Conservation (phyloP, 2,329 filamentous ascomycete species). For the Anthostomella pinea region DNA sequence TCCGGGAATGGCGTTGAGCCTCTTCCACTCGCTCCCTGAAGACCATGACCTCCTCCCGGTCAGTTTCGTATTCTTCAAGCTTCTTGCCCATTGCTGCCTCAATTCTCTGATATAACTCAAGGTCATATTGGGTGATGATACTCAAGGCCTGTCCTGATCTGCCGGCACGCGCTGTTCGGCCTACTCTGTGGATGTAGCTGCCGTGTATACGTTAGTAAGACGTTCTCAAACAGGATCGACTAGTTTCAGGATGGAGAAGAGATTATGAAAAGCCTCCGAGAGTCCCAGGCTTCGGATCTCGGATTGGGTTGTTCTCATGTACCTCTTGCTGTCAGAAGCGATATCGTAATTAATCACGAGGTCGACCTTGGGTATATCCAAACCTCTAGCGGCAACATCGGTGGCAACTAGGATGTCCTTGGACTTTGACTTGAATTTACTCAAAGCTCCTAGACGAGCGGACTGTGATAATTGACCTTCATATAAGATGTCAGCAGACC, state of each 20-base stretch:
- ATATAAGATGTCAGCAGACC: no score
- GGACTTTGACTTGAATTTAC: slow-evolving; percentile 81
- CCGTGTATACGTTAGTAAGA: no score
- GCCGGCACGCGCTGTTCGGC: slow-evolving; percentile 82
- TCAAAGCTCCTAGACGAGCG: slow-evolving; percentile 78
- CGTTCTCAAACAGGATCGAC: no score
- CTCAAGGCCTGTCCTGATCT: slow-evolving; percentile 79
- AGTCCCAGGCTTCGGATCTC: no score
- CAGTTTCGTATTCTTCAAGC: slow-evolving; percentile 63
- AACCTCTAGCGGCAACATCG: slow-evolving; percentile 83
- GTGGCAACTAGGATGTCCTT: slow-evolving; percentile 88
- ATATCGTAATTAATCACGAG: slow-evolving; percentile 79
- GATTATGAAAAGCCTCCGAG: no score
- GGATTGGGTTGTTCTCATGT: no score
- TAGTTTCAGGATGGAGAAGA: no score
- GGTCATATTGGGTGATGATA: slow-evolving; percentile 82
- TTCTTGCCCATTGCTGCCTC: slow-evolving; percentile 80
- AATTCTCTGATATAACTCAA: slow-evolving; percentile 68
- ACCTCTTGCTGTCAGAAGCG: slow-evolving; percentile 55
- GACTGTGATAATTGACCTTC: slow-evolving; percentile 83
- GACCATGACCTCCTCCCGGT: slow-evolving; percentile 83
- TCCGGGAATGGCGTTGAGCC: slow-evolving; percentile 75
- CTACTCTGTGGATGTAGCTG: slow-evolving; percentile 87
- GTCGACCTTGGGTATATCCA: slow-evolving; percentile 91
- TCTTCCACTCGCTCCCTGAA: slow-evolving; percentile 76